Percentiles rank a stretch among this genome's conserved stretches.
phyloP scores from a whole-genome alignment of 345 rosid species.

The Populus davidiana region DNA sequence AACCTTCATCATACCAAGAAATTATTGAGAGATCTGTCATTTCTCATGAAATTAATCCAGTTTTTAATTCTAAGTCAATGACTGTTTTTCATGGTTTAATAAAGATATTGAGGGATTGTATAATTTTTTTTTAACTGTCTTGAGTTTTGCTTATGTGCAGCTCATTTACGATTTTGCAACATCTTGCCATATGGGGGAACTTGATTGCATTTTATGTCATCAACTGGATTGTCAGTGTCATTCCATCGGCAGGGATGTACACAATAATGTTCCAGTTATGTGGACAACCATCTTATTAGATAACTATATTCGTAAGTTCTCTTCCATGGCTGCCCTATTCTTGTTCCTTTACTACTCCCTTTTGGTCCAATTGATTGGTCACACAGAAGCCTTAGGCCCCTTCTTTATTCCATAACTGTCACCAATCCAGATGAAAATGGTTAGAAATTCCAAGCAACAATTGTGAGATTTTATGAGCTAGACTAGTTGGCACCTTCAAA shows the following conservation, averaged over 20 bases:
- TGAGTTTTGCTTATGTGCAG: constrained; percentile 44
- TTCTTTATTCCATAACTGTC: neutral
- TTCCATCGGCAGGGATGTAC: constrained; percentile 89
- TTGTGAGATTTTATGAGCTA: neutral
- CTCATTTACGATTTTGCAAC: constrained; percentile 83
- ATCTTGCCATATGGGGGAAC: constrained; percentile 92
- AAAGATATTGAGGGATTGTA: neutral
- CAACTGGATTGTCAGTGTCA: constrained; percentile 78
- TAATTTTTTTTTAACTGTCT: neutral
- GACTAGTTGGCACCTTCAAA: neutral
- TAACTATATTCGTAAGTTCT: constrained; percentile 71
- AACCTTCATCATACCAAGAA: neutral
- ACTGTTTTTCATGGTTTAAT: too few relatives aligned
- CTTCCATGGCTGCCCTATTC: neutral
- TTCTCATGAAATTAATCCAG: neutral
- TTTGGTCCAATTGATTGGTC: neutral
- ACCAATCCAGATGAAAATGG: neutral
- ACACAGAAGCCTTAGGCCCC: neutral
- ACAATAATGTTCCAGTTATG: constrained; percentile 95
- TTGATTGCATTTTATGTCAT: constrained; percentile 68
- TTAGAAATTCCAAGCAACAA: neutral
- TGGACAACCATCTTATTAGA: constrained; percentile 82
- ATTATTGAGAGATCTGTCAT: neutral
- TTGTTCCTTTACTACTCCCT: neutral
- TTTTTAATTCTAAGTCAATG: neutral